Base-by-base conservation (phyloP, 495 filamentous ascomycete species). In the Aspergillus nanangensis region DNA sequence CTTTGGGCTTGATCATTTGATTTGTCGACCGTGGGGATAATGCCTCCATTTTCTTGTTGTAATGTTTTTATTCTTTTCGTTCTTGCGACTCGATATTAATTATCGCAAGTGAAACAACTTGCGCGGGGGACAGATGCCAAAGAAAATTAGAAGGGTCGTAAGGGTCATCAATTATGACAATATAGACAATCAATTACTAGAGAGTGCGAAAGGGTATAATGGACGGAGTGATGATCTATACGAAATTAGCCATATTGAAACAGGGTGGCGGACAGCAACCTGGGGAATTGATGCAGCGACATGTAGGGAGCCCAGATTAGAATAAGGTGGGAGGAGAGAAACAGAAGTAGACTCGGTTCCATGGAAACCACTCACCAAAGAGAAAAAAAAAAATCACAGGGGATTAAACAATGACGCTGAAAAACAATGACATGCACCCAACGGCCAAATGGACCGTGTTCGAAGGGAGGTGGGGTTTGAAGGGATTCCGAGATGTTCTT, bases 21-120 rank as follows among this genome's bases (percentile, higher is more conserved):
- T 92, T 90, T 13, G 76, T 79, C 58, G 87, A 82, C 45, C 83
- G 73, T 13, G 84, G 84, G 17, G 85, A 87, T 38, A 90, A 66
- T 13, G 86, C 82, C 60, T 87, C 85, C 77, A 86, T 83, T 48
- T 58, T 69, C 42, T 50, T 42, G 40, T 51, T 18, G 13, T 33
- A 18, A 32, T 34, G 42, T n/a, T 43, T 14, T 38, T 47, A 24
- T 41, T 36, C 24, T 10, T 21, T 37, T 37, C 32, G 48, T n/a
- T 38, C 11, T 29, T 25, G n/a, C n/a, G n/a, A n/a, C n/a, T n/a
- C n/a, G n/a, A 39, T 39, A 60, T 51, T 48, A 52, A 58, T 57
- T 39, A 53, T 46, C 38, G 38, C 41, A 32, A 44, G 51, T 43
- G 51, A 45, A 39, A 37, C 15, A 21, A 27, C 50, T 51, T 38